Evolutionary conservation across 1,284 basidiomycete genomes (phyloP), one percentile per base, ranked within the genome.

Genomic region (Trichosporon faecale): DNA sequence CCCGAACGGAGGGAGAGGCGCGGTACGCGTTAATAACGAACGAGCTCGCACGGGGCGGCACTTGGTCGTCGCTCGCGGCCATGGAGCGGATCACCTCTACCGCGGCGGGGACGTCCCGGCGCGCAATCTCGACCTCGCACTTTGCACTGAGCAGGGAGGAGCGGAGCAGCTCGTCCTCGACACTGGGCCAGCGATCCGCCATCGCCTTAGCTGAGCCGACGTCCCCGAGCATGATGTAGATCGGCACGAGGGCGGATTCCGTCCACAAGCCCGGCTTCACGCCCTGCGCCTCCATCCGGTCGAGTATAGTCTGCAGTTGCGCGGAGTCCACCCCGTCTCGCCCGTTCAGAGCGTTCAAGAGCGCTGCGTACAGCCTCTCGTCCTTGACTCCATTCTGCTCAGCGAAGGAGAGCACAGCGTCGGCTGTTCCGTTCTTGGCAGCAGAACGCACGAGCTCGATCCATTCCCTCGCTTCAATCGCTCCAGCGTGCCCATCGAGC

Each of bases 191-290:
- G 1, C 37, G 14, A 11, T 60, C 37, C 1, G 71, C 44, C 21
- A 74, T 71, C 37, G 66, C 21, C 55, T 66, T 57, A 2, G 73
- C 75, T 21, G 66, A 29, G 2, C 68, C 73, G 5, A 73, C 40
- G 1, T 75, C 71, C 1, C 73, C 73, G 1, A 67, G 37, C 16
- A 52, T 33, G 29, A 73, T 44, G 63, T 76, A 70, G 40, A 72
- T 31, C 31, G 69, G 66, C 49, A 72, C 72, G 14, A 76, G 63
- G 57, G 70, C 72, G 1, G 72, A 71, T 67, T 72, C 61, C 9
- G 67, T 37, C 31, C 68, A 69, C 23, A 49, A 61, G 2, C 74
- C 73, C 2, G 71, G 68, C 8, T 44, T 8, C 3, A 75, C 66
- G 2, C 68, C 66, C 7, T 67, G 65, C 4, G 14, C 21, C 21